Percentiles rank a stretch among this genome's conserved stretches.
Conservation (phyloP, 768 basidiomycete genomes). For the Tephrocybe sp. region DNA sequence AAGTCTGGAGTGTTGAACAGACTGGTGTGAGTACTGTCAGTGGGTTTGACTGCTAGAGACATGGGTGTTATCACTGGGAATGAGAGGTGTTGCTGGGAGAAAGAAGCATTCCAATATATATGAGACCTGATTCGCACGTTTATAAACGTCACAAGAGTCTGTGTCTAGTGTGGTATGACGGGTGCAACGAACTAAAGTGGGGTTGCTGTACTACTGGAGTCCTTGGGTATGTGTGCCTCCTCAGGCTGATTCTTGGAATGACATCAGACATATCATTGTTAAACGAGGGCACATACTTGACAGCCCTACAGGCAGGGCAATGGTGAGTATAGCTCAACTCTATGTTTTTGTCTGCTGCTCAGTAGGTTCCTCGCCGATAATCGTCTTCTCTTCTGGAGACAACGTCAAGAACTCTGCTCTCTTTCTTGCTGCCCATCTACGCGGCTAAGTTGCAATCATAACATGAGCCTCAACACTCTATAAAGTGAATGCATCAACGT, state of each 20-base stretch:
- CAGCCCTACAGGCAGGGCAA: no score
- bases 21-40: conserved; percentile 1
- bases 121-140: conserved; percentile 20
- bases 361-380: conserved; percentile 21
- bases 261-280: no score
- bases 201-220: no score
- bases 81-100: no score
- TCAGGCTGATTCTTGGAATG: no score
- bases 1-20: conserved; percentile 1
- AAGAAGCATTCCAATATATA: conserved; percentile 9
- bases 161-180: neutral
- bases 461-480: neutral
- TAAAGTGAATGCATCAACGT: conserved; percentile 25
- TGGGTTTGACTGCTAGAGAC: neutral
- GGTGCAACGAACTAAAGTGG: neutral
- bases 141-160: conserved; percentile 9
- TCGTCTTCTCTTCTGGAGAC: conserved; percentile 54
- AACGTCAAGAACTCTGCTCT: conserved; percentile 57
- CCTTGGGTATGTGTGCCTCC: no score
- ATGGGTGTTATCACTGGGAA: no score
- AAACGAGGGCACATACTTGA: no score
- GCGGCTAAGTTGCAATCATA: conserved; percentile 38
- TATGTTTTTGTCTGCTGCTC: neutral
- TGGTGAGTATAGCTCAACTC: neutral
- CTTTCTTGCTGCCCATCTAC: conserved; percentile 55